Percentiles rank a stretch among this genome's conserved stretches.
Conservation (phyloP, 1,284 basidiomycete species). For the Leccinum huronense region DNA sequence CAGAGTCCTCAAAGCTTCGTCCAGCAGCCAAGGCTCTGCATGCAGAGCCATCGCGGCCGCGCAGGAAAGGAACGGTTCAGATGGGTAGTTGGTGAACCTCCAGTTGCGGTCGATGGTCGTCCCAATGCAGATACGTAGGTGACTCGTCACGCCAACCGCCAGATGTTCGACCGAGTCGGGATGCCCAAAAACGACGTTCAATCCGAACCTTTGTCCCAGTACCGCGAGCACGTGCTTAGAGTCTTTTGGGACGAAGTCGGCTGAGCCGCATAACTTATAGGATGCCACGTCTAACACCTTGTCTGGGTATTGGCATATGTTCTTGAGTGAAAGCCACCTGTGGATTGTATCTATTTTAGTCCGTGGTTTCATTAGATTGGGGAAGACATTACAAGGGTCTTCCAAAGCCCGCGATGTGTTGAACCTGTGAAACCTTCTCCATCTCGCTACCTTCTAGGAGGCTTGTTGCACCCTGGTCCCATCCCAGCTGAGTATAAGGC, state of each 20-base stretch:
- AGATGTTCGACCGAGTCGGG: not conserved
- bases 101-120: constrained; percentile 1
- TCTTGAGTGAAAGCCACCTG: not conserved
- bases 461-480: constrained; percentile 9
- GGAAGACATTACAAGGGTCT: constrained; percentile 4
- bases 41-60: not conserved
- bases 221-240: constrained; percentile 1
- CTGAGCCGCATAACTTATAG: not conserved
- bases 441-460: not conserved
- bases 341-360: not conserved
- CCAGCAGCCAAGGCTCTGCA: not conserved
- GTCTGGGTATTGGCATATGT: not conserved
- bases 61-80: constrained; percentile 4
- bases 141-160: not conserved
- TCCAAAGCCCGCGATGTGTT: not conserved
- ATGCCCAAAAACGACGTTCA: constrained; percentile 1
- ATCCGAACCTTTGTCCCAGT: constrained; percentile 1
- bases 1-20: not conserved
- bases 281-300: not conserved
- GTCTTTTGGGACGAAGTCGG: not conserved
- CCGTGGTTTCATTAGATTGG: not conserved
- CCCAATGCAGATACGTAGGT: constrained; percentile 3
- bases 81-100: constrained; percentile 2
- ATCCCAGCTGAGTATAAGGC: constrained; percentile 14
- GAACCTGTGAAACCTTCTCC: not conserved